A percentile compares a stretch with the other conserved stretches of the same genome.
phyloP scores from a whole-genome alignment of 2,329 filamentous ascomycete genomes.

The Trichophyton equinum region DNA sequence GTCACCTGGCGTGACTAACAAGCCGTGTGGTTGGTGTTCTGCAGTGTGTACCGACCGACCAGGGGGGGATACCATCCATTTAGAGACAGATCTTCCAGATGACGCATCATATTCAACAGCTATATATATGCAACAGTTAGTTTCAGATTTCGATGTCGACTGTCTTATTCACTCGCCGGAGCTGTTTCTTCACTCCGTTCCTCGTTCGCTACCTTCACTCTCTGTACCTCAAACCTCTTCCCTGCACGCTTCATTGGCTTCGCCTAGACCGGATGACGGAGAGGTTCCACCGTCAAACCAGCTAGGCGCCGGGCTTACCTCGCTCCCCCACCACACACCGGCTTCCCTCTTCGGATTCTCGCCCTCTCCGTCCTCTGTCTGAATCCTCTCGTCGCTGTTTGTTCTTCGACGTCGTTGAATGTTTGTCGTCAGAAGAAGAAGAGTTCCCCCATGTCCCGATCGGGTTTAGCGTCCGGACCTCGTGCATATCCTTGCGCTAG shows the following conservation, averaged over 20 bases:
- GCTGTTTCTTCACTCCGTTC: neutral
- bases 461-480: neutral
- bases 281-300: neutral
- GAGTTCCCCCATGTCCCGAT: neutral
- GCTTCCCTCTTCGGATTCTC: neutral
- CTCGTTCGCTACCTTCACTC: neutral
- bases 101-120: neutral
- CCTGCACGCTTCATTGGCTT: too few species aligned
- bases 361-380: neutral
- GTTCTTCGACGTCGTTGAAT: neutral
- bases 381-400: neutral
- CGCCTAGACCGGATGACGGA: neutral
- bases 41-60: neutral
- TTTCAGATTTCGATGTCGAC: neutral
- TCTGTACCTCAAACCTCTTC: neutral
- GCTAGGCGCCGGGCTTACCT: neutral
- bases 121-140: neutral
- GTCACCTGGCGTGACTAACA: neutral
- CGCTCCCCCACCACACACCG: neutral
- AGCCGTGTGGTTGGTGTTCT: neutral
- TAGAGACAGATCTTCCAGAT: neutral
- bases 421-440: conserved; percentile 5
- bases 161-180: neutral
- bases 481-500: conserved; percentile 15
- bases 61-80: neutral